phyloP scores from a whole-genome alignment of 2,329 filamentous ascomycete species.

The Sporothrix dimorphospora region DNA sequence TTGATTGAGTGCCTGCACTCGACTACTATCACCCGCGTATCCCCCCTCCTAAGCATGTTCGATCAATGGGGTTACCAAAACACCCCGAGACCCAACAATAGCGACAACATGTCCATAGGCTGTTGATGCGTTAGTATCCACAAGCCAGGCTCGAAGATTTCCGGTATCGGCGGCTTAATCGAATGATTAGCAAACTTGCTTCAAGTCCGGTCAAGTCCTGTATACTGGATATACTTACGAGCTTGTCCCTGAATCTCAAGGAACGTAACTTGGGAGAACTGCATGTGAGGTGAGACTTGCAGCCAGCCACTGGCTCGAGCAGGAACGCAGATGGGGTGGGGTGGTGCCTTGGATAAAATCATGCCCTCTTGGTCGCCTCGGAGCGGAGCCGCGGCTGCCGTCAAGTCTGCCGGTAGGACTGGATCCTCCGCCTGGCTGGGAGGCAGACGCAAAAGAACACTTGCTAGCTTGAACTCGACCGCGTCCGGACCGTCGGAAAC shows the following conservation, averaged over 20 bases:
- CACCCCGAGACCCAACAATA: not conserved
- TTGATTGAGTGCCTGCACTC: too few species aligned
- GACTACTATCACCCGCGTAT: too few species aligned
- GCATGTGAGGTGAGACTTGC: constrained; percentile 1
- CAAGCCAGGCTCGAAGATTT: constrained; percentile 12
- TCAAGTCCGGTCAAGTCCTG: constrained; percentile 11
- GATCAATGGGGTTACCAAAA: not conserved
- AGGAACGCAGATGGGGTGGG: constrained; percentile 10
- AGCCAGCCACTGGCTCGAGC: constrained; percentile 5
- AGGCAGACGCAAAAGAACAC: constrained; percentile 5
- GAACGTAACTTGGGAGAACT: constrained; percentile 1
- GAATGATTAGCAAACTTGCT: not conserved
- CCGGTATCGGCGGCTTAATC: not conserved
- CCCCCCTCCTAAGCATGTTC: too few species aligned
- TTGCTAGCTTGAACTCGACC: constrained; percentile 12
- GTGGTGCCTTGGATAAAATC: not conserved
- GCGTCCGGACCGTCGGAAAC: not conserved
- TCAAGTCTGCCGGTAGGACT: not conserved
- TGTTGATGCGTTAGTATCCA: not conserved
- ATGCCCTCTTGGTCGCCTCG: constrained; percentile 1
- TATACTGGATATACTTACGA: constrained; percentile 1
- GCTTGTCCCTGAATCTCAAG: constrained; percentile 5
- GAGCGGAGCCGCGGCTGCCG: not conserved
- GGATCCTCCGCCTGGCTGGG: not conserved
- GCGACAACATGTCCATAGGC: not conserved